Conservation (phyloP, 352 stramenopile species). For the Globisporangium spinosum region DNA sequence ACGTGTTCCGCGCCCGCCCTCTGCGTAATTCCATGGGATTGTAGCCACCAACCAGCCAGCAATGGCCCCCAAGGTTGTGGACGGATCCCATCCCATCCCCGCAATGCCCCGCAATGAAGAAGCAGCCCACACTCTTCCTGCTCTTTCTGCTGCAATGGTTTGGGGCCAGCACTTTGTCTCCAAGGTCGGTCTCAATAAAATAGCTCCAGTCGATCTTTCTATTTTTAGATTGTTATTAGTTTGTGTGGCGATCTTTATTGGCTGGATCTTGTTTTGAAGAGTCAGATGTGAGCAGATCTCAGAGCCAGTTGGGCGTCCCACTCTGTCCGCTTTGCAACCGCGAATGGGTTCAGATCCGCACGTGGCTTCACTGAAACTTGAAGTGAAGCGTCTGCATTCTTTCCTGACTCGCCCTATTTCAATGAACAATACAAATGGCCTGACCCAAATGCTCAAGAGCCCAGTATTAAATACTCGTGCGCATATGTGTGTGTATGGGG, state of each 20-base stretch:
- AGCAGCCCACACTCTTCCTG: background rate
- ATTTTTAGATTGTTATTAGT: background rate
- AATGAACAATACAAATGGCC: background rate
- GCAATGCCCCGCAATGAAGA: background rate
- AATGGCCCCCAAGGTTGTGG: background rate
- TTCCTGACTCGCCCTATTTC: background rate
- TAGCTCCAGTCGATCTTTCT: background rate
- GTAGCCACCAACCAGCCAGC: background rate
- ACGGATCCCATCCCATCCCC: background rate
- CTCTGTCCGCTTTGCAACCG: background rate
- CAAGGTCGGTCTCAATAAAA: background rate
- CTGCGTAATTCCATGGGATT: background rate
- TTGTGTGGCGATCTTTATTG: background rate
- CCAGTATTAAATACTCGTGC: background rate
- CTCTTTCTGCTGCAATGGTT: background rate
- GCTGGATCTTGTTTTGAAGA: background rate
- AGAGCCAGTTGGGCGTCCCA: constrained; percentile 2
- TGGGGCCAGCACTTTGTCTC: background rate
- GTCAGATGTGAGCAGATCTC: background rate
- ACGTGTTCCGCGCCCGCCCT: background rate
- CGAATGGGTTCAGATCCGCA: constrained; percentile 6
- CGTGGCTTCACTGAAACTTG: constrained; percentile 2
- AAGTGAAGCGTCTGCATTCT: background rate
- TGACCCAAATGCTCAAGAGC: background rate
- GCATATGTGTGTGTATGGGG: background rate